Evolutionary conservation across 148 eudicot species (phyloP), one percentile per base, ranked within the genome.

Genomic region (Amaranthus hypochondriacus): DNA sequence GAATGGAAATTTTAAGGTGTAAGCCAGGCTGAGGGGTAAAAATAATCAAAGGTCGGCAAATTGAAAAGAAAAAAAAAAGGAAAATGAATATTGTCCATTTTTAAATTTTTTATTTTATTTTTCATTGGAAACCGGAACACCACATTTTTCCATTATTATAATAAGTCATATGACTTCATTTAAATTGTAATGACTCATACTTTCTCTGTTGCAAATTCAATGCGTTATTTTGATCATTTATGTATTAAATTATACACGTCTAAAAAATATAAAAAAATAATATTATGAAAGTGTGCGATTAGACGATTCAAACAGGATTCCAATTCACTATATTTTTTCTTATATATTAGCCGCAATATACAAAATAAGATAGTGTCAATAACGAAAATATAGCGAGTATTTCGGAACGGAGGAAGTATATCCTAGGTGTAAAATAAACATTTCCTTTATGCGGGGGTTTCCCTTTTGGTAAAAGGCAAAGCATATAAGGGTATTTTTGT

Each of bases 41-140:
- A 77, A 76, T 64, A 65, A 69, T 68, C 73, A 73, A 77, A 73
- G 77, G 82, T 79, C 70, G 83, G 88, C 79, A 82, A 76, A 75
- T 80, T 56, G 65, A 66, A 80, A 77, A 61, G 62, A 51, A 69
- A 75, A 50, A 50, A 75, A 74, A 73, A 9, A 7, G 18, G 6
- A 44, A 39, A 18, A 58, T 28, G 21, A 68, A 53, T 12, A 55
- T 9, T 4, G 18, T 12, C n/a, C 5, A 1, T 55, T 4, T 46
- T 2, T 39, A 5, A 9, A 44, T 21, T 48, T 15, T 47, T 53
- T 1, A 10, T 15, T 3, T 9, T 39, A 8, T 57, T 67, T 4
- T n/a, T 78, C 71, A 69, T 63, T 75, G 74, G 70, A 77, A 81
- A 69, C 56, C 49, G 75, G 54, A 77, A 46, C 85, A 67, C 75